Evolutionary conservation across 345 rosid species (phyloP).

Genomic region (Sisymbrium irio): DNA sequence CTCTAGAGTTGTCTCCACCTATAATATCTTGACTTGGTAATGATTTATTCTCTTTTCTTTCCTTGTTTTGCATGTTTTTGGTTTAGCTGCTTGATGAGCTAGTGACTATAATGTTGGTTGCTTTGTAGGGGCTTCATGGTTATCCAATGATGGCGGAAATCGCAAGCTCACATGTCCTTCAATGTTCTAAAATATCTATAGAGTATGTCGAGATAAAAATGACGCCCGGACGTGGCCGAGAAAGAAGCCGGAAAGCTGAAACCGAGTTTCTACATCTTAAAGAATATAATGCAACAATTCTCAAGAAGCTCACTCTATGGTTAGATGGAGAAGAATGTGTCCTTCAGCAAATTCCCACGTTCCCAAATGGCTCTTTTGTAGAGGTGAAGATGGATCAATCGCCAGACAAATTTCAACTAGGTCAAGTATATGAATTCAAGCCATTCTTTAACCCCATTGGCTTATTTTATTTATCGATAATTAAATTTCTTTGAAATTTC

Average conservation of each 20-base stretch:
- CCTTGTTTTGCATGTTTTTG: neutral
- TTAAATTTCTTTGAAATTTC: neutral
- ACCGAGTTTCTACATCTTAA: neutral
- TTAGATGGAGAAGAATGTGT: neutral
- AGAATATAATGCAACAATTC: neutral
- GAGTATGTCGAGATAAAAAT: neutral
- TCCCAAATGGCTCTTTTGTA: neutral
- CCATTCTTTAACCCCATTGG: neutral
- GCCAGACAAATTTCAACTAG: neutral
- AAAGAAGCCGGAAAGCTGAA: neutral
- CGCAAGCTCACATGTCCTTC: neutral
- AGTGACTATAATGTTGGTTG: neutral
- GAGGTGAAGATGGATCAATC: neutral
- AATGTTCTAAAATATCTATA: neutral
- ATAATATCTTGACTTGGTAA: neutral
- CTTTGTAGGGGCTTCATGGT: neutral
- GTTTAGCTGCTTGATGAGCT: neutral
- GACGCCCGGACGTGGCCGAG: neutral
- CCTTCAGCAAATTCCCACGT: neutral
- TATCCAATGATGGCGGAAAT: neutral
- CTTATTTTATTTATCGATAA: neutral
- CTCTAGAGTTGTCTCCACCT: neutral
- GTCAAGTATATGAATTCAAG: neutral
- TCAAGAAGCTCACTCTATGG: conserved; percentile 1
- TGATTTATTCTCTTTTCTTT: neutral